phyloP scores from a whole-genome alignment of 1,139 yeast genomes.

The Nematodospora anomalae region DNA sequence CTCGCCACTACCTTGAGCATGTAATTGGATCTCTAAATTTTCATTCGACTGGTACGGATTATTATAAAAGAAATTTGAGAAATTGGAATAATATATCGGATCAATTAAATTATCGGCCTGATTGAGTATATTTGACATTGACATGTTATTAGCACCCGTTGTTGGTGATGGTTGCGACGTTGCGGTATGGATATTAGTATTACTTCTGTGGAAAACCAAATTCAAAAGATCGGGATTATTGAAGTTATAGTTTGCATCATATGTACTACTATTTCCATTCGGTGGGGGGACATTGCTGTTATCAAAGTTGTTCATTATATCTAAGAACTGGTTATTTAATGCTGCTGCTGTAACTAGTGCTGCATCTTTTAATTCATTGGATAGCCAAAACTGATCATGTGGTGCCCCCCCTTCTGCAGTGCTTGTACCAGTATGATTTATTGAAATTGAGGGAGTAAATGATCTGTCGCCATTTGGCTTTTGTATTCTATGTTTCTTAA shows the following conservation, averaged over 20 bases:
- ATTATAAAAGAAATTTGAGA: conserved; percentile 42
- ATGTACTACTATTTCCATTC: conserved; percentile 8
- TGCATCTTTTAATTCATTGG: conserved; percentile 69
- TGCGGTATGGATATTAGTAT: conserved; percentile 14
- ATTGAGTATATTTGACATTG: conserved; percentile 23
- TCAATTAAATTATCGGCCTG: conserved; percentile 26
- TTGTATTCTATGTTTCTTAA: conserved; percentile 10
- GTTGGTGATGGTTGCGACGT: conserved; percentile 9
- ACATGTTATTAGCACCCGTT: conserved; percentile 19
- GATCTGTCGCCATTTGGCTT: background rate
- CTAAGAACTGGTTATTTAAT: conserved; percentile 57
- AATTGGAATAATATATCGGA: conserved; percentile 45
- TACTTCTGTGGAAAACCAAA: conserved; percentile 51
- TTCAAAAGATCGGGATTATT: conserved; percentile 39
- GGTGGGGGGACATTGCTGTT: conserved; percentile 8
- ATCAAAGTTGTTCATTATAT: conserved; percentile 39
- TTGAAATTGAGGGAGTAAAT: background rate
- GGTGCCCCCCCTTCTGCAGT: conserved; percentile 14
- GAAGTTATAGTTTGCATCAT: conserved; percentile 12
- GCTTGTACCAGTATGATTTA: background rate
- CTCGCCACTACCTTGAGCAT: conserved; percentile 31
- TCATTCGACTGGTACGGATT: conserved; percentile 45
- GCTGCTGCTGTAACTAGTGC: conserved; percentile 75
- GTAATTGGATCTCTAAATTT: conserved; percentile 45
- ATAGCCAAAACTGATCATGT: conserved; percentile 57